A percentile compares a stretch with the other conserved stretches of the same genome.
These are phyloP conservation scores for Solanum pinnatisectum DNA, from an alignment of 257 asterid genomes.

Conservation along the genomic window DNA sequence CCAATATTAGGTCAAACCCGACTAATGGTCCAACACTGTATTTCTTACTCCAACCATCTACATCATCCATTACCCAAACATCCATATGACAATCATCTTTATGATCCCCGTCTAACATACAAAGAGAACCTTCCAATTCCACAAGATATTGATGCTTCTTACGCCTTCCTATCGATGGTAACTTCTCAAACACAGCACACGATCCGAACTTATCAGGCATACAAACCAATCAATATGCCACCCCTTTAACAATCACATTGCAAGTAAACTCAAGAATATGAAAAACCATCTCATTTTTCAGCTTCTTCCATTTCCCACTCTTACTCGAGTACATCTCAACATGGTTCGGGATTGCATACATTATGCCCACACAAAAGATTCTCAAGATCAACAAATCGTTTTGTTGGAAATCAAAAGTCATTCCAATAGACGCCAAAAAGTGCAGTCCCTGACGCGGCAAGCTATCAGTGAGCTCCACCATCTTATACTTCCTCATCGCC, in stretches of 20 bases:
- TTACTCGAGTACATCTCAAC: background rate
- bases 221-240: background rate
- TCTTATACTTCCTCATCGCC: background rate
- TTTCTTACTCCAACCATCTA: background rate
- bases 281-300: background rate
- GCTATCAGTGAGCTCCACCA: background rate
- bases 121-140: background rate
- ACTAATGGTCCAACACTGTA: background rate
- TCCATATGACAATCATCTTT: background rate
- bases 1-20: background rate
- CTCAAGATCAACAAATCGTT: background rate
- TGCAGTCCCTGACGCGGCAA: background rate
- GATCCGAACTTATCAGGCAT: background rate
- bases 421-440: background rate
- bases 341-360: background rate
- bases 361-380: background rate
- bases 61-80: constrained; percentile 8
- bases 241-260: background rate
- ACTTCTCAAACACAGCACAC: background rate
- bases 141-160: background rate
- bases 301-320: background rate
- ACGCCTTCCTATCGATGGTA: background rate
- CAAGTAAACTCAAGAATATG: background rate
- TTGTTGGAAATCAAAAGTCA: background rate
- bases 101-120: background rate